These are phyloP conservation scores for Posidonia oceanica DNA, from an alignment of 116 monocot species.

Conservation along the genomic window DNA sequence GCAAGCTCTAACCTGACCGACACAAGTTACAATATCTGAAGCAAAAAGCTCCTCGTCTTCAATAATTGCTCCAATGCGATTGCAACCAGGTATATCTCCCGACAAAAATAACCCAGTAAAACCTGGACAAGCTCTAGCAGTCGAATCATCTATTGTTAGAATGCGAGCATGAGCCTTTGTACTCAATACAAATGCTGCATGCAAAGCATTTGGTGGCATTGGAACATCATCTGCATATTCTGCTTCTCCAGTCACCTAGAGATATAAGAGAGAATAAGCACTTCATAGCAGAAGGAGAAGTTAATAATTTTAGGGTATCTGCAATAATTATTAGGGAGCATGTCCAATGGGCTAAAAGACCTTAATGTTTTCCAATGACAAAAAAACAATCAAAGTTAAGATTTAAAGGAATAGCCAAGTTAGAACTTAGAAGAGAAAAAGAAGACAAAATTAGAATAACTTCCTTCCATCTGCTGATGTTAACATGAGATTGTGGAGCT, in stretches of 20 bases:
- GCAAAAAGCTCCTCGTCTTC: slow-evolving; percentile 94
- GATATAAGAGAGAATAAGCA: background rate
- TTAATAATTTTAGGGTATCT: no score
- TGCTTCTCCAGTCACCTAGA: slow-evolving; percentile 84
- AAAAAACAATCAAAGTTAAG: no score
- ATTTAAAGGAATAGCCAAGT: no score
- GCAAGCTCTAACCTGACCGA: slow-evolving; percentile 66
- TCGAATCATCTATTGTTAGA: slow-evolving; percentile 67
- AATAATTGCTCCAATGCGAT: slow-evolving; percentile 62
- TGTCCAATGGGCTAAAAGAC: no score
- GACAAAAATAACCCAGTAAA: slow-evolving; percentile 71
- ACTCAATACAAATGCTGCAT: slow-evolving; percentile 80
- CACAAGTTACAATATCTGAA: slow-evolving; percentile 86
- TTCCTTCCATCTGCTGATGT: no score
- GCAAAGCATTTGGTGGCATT: slow-evolving; percentile 58
- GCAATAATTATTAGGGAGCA: no score
- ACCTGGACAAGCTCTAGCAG: slow-evolving; percentile 68
- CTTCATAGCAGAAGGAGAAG: background rate
- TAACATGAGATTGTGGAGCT: no score
- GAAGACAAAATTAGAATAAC: no score
- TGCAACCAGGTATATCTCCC: slow-evolving; percentile 73
- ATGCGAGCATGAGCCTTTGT: slow-evolving; percentile 88
- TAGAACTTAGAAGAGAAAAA: no score
- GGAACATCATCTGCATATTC: slow-evolving; percentile 83
- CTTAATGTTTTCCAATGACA: no score